A percentile compares a stretch with the other conserved stretches of the same genome.
Evolutionary conservation across 2,329 filamentous ascomycete species (phyloP).

Genomic region (Cadophora sp.): DNA sequence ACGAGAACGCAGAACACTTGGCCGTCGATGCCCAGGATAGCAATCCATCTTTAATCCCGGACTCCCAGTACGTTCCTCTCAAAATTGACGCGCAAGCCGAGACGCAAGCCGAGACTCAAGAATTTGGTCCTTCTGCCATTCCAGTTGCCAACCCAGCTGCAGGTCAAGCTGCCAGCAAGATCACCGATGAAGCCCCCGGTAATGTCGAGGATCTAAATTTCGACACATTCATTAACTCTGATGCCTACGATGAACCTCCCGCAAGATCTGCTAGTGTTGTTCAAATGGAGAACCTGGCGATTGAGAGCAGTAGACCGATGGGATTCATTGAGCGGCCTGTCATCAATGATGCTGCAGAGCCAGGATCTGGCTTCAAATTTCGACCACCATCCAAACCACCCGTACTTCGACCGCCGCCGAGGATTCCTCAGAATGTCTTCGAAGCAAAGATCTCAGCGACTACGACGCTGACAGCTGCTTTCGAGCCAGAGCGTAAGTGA

Average conservation of each 20-base stretch:
- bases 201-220: not conserved
- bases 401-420: not conserved
- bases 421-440: not conserved
- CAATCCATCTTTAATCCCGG: slow-evolving; percentile 28
- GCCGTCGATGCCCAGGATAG: slow-evolving; percentile 20
- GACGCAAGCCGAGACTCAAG: slow-evolving; percentile 1
- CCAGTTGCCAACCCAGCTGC: too few relatives aligned
- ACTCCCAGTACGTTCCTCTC: slow-evolving; percentile 36
- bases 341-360: not conserved
- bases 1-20: not conserved
- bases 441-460: not conserved
- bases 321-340: not conserved
- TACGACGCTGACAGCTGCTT: too few relatives aligned
- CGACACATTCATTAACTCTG: not conserved
- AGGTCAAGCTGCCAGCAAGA: not conserved
- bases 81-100: slow-evolving; percentile 36
- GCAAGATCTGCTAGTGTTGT: not conserved
- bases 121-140: not conserved
- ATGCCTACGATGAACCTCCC: not conserved
- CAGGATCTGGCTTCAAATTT: not conserved
- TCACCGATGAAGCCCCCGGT: not conserved
- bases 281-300: too few relatives aligned
- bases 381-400: not conserved
- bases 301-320: not conserved
- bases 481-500: not conserved